phyloP scores from a whole-genome alignment of 2,329 filamentous ascomycete species.

The Alternaria triticina region DNA sequence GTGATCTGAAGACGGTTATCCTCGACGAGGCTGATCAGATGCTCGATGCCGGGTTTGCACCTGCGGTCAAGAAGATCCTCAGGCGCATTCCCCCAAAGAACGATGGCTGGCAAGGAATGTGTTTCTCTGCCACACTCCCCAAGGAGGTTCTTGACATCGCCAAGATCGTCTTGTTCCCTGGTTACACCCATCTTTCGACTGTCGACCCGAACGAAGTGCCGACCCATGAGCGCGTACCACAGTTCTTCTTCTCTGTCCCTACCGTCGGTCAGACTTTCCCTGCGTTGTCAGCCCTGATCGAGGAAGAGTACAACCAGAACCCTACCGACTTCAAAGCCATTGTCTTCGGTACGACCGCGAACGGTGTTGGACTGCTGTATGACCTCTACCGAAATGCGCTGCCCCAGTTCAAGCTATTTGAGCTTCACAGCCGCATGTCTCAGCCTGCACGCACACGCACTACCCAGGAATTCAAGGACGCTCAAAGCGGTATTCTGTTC shows the following conservation, averaged over 20 bases:
- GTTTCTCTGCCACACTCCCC: constrained; percentile 56
- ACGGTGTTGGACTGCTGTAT: constrained; percentile 53
- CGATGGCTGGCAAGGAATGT: constrained; percentile 58
- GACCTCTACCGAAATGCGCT: constrained; percentile 46
- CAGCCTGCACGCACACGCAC: constrained; percentile 52
- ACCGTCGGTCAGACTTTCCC: constrained; percentile 54
- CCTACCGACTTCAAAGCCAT: constrained; percentile 54
- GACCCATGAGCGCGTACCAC: constrained; percentile 57
- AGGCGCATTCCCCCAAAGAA: constrained; percentile 58
- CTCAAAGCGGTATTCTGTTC: constrained; percentile 57
- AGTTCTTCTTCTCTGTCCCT: constrained; percentile 55
- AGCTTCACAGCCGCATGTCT: constrained; percentile 54
- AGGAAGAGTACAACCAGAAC: constrained; percentile 50
- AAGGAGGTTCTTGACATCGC: constrained; percentile 54
- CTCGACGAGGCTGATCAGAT: constrained; percentile 55
- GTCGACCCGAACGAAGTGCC: constrained; percentile 54
- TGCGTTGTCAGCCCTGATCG: constrained; percentile 54
- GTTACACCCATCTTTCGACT: constrained; percentile 52
- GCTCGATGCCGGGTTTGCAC: constrained; percentile 61
- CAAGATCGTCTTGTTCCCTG: constrained; percentile 52
- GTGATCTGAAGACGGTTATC: constrained; percentile 54
- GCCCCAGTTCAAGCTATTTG: constrained; percentile 47
- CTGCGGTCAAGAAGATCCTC: constrained; percentile 60
- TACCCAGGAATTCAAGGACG: constrained; percentile 54
- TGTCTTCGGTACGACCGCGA: constrained; percentile 56